Conservation (phyloP, 2,329 filamentous ascomycete genomes). For the Fusarium albosuccineum region DNA sequence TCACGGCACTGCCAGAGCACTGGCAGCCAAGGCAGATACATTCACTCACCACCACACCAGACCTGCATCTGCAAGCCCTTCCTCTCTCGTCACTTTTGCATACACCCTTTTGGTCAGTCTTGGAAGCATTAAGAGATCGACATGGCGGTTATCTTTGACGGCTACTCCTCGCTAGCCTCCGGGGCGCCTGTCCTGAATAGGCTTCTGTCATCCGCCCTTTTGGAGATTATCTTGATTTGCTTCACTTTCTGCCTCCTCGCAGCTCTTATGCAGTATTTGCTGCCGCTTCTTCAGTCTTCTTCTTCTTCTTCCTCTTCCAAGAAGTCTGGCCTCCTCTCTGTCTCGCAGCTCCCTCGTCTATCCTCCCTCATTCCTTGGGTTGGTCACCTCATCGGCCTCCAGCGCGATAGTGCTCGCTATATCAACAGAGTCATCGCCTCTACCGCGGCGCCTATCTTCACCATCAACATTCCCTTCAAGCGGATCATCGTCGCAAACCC, state of each 20-base stretch:
- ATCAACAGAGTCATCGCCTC: conserved; percentile 44
- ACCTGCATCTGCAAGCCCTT: background rate
- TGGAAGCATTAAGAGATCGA: background rate
- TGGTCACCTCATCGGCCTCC: conserved; percentile 44
- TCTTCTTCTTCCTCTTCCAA: conserved; percentile 18
- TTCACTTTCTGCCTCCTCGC: conserved; percentile 25
- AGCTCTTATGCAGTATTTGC: conserved; percentile 3
- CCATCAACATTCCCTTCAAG: conserved; percentile 48
- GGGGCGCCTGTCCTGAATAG: conserved; percentile 1
- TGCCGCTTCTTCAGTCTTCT: conserved; percentile 9
- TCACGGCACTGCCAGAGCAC: background rate
- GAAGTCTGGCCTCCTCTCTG: conserved; percentile 23
- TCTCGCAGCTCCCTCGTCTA: conserved; percentile 40
- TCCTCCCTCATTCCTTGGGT: conserved; percentile 41
- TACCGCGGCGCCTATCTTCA: conserved; percentile 43
- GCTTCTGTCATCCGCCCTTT: conserved; percentile 14
- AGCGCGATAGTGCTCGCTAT: conserved; percentile 44
- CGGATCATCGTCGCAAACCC: conserved; percentile 47
- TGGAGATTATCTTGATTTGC: conserved; percentile 27
- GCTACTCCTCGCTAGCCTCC: background rate
- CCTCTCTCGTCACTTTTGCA: background rate
- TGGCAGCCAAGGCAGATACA: background rate
- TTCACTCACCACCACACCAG: background rate
- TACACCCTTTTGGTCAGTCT: background rate
- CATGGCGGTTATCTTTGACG: conserved; percentile 6